These are phyloP conservation scores for Aspergillus thermomutatus DNA, from an alignment of 2,329 filamentous ascomycete species.

Conservation along the genomic window DNA sequence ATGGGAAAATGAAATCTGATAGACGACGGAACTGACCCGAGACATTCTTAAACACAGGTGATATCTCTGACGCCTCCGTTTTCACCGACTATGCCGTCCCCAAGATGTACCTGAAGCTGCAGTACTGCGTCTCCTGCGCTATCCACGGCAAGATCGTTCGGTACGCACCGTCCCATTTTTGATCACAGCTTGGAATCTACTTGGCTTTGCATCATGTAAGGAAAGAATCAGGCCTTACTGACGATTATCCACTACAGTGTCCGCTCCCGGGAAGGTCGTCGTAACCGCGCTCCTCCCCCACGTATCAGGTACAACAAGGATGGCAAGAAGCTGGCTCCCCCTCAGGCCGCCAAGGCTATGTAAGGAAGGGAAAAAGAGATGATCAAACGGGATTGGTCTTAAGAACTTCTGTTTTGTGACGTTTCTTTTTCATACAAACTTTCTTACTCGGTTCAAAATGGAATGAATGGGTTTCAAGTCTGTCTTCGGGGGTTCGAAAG, in stretches of 20 bases:
- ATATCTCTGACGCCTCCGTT: conserved; percentile 99
- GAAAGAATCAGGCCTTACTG: conserved; percentile 8
- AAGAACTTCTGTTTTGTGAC: conserved; percentile 37
- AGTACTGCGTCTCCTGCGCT: conserved; percentile 99
- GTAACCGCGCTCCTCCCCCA: conserved; percentile 97
- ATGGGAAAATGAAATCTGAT: background rate
- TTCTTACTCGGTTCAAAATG: conserved; percentile 25
- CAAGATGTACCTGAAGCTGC: conserved; percentile 99
- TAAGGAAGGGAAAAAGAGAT: conserved; percentile 35
- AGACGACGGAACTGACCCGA: conserved; percentile 7
- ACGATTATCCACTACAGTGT: conserved; percentile 60
- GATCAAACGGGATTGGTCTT: conserved; percentile 35
- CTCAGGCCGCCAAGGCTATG: conserved; percentile 67
- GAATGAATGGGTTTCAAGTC: conserved; percentile 25
- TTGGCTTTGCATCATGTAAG: background rate
- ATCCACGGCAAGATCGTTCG: conserved; percentile 99
- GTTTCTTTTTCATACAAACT: conserved; percentile 29
- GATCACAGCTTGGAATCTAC: background rate
- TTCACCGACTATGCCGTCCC: conserved; percentile 99
- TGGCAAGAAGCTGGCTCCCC: conserved; percentile 98
- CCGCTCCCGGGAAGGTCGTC: conserved; percentile 91
- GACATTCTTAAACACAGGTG: conserved; percentile 60
- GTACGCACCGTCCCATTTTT: conserved; percentile 60
- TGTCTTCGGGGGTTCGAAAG: conserved; percentile 9
- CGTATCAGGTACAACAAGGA: conserved; percentile 99